A percentile compares a stretch with the other conserved stretches of the same genome.
Evolutionary conservation across 495 filamentous ascomycete genomes (phyloP).

Genomic region (Penicillium egyptiacum): DNA sequence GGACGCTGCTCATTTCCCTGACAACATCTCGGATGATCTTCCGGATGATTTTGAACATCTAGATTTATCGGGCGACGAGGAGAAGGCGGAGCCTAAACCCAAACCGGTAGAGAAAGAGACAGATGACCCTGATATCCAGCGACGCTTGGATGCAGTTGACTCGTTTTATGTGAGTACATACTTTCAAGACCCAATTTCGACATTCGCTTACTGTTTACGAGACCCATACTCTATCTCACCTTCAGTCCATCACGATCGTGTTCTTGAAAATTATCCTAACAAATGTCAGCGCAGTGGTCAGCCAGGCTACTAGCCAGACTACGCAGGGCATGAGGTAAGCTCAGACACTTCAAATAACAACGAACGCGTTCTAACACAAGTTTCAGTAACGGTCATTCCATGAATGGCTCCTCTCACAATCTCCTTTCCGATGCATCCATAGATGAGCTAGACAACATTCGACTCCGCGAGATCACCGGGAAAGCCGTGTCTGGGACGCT

Average conservation of each 20-base stretch:
- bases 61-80: slow-evolving; percentile 28
- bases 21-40: slow-evolving; percentile 47
- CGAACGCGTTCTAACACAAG: slow-evolving; percentile 10
- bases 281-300: slow-evolving; percentile 69
- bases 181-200: slow-evolving; percentile 1
- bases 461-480: slow-evolving; percentile 78
- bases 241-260: slow-evolving; percentile 94
- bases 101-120: slow-evolving; percentile 51
- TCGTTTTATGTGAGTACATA: slow-evolving; percentile 72
- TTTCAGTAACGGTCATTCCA: slow-evolving; percentile 34
- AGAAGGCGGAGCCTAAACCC: slow-evolving; percentile 29
- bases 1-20: slow-evolving; percentile 34
- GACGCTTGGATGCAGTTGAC: slow-evolving; percentile 72
- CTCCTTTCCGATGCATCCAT: slow-evolving; percentile 42
- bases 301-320: slow-evolving; percentile 50
- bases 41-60: slow-evolving; percentile 28
- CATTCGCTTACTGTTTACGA: slow-evolving; percentile 33
- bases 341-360: not conserved
- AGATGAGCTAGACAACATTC: slow-evolving; percentile 77
- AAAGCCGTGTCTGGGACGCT: slow-evolving; percentile 89
- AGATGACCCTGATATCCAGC: slow-evolving; percentile 55
- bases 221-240: slow-evolving; percentile 72
- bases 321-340: slow-evolving; percentile 41
- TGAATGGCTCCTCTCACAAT: slow-evolving; percentile 37
- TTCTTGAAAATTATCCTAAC: slow-evolving; percentile 81